Evolutionary conservation across 352 stramenopile genomes (phyloP), one percentile per base, ranked within the genome.

Genomic region (Thalassiosira pacifica): DNA sequence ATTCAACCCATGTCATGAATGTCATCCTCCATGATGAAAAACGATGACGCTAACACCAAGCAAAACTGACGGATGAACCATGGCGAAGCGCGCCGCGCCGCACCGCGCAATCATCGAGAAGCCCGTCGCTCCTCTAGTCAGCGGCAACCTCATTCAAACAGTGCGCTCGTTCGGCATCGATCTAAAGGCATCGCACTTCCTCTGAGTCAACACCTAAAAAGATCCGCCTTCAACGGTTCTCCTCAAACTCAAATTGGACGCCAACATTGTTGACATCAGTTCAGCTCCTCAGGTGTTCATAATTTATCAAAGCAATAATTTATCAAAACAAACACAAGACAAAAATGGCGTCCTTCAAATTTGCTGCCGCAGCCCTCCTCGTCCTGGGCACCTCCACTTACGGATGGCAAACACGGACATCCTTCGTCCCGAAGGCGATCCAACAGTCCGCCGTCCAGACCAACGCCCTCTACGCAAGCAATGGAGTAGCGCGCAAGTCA

Each of bases 371-470:
- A 37, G 32, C 65, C 42, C 75, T 77, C 37, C 31, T 77, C 26
- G 55, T 61, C 45, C n/a, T 80, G 60, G 29, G 45, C 8, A 27
- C 60, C 29, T 79, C 77, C 76, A 79, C 48, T 83, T 42, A 42
- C 10, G 85, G 81, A 61, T 91, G 74, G 74, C 83, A 73, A 73
- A 82, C 48, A 65, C 55, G 52, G 63, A 53, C 19, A 55, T 83
- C 79, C 16, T 93, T 88, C 78, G 55, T 48, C 18, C 60, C 64
- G 57, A 73, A 52, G 67, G 42, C 40, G 52, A 79, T 86, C 42
- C 60, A 82, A 57, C 72, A 88, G 27, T 79, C 60, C 27, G 76
- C 75, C 40, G 31, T 89, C 37, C 45, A 79, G 59, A 84, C 76
- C 78, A 74, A 76, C 55, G 76, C 82, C 66, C 66, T 86, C 53